phyloP scores from a whole-genome alignment of 257 asterid genomes.

The Capsicum pubescens region DNA sequence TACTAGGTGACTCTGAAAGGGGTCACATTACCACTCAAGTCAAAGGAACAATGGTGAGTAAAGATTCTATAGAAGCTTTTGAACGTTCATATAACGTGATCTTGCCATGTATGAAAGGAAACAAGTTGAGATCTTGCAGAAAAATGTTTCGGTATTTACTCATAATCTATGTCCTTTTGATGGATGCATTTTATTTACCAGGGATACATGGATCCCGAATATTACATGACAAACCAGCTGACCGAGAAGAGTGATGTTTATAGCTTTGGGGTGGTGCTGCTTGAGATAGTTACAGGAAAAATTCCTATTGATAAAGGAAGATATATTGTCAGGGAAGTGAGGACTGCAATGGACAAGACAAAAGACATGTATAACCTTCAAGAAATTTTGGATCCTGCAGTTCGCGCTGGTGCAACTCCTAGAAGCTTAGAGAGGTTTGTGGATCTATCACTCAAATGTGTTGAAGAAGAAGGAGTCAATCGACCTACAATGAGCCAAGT shows the following conservation, averaged over 20 bases:
- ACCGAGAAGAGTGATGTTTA: conserved; percentile 95
- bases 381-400: conserved; percentile 66
- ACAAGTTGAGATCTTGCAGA: background rate
- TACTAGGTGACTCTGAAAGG: conserved; percentile 57
- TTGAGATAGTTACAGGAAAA: conserved; percentile 73
- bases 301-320: conserved; percentile 77
- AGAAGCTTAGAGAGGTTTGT: conserved; percentile 70
- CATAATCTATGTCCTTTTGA: background rate
- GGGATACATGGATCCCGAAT: conserved; percentile 99
- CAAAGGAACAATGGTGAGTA: conserved; percentile 93
- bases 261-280: conserved; percentile 75
- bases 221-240: conserved; percentile 85
- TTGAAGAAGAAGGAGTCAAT: conserved; percentile 53
- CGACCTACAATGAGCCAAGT: conserved; percentile 86
- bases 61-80: conserved; percentile 3
- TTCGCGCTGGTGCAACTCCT: conserved; percentile 52
- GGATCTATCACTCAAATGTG: conserved; percentile 73
- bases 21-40: conserved; percentile 92
- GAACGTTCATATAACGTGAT: background rate
- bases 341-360: conserved; percentile 58
- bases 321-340: conserved; percentile 76
- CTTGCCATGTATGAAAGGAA: background rate
- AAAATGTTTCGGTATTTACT: background rate
- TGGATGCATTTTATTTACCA: conserved; percentile 27
- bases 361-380: conserved; percentile 71